Base-by-base conservation (phyloP, 1,284 basidiomycete genomes). In the Schizophyllum commune region DNA sequence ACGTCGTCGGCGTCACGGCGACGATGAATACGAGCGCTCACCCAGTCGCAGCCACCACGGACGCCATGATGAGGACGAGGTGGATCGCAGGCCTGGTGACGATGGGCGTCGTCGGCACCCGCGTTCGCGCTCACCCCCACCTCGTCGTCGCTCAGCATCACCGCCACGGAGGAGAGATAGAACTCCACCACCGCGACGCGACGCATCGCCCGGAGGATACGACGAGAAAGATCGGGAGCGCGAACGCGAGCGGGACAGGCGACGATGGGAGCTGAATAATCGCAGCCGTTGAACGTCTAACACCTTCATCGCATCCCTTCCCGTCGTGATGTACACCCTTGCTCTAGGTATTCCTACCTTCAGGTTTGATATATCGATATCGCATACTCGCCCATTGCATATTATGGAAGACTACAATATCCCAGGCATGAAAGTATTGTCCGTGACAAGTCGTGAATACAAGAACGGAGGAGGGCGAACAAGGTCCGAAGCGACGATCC, bases 161-260 rank as follows among this genome's bases (percentile, higher is more conserved):
- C 70, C 67, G 56, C 65, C 65, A 32, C 51, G 58, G 53, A 51
- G n/a, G 20, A 58, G 47, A 17, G 27, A 34, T 3, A 34, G 53
- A 19, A 55, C 39, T 52, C 21, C 32, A 15, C 22, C 27, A n/a
- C 47, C 17, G 57, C 61, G 61, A 55, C 59, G 65, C 52, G 58
- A 27, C 57, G 47, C 63, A 64, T 60, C 53, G 15, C 53, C 53
- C 27, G 19, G 13, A 3, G 74, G 73, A 47, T 83, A 83, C 61
- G 77, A 75, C 62, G 74, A 73, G 34, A 65, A 63, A 5, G 78
- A 77, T 62, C 73, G 79, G 57, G 79, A 81, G 66, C 73, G 70
- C 56, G 85, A 85, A 62, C 68, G 83, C 56, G 79, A 80, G 62
- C 72, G 76, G 53, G 81, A 83, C 63, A 73, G 85, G 55, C 75